Base-by-base conservation (phyloP, 176 grass and related monocot genomes). In the Typha latifolia region DNA sequence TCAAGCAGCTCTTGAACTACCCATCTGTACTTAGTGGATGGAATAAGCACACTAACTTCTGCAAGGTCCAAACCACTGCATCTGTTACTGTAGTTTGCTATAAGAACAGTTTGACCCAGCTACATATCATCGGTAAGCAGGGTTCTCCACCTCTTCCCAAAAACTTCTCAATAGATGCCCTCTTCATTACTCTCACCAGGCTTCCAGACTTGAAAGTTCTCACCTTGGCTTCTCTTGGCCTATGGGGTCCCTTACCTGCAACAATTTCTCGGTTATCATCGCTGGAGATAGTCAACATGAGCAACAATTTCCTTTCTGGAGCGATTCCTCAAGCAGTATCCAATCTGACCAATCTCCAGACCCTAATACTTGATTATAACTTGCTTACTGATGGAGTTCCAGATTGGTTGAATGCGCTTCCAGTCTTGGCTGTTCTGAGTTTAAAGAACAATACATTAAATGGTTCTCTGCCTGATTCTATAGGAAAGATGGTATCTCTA, bases 151-250 rank as follows among this genome's bases (percentile, higher is more conserved):
- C 85, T 48, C 89, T 99, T 19, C 81, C 94, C 9, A 74, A 69
- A 32, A 90, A 72, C 73, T 99, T 99, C 69, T 99, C 94, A 69
- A 77, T 90, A 12, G 86, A 78, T 3, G 73, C 81, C 12, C 63
- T 93, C 29, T 77, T 90, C 62, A 84, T 79, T 12, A 87, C 86
- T 66, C 84, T 99, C 32, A 85, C 86, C 10, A 80, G 71, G 81
- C 77, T 99, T 61, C 94, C 94, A 3, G 82, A 93, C 81, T 77
- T 99, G 20, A 99, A 93, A 82, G 94, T 99, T 59, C 89, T 99
- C 83, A 82, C 78, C 3, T 63, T 99, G 11, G 87, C 94, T 29
- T 69, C 82, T 13, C 79, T 99, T 61, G 86, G 94, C 11, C 61
- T 99, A 12, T 99, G 94, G 94, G 94, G 94, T 6, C 79, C 83